Conservation (phyloP, 2,329 filamentous ascomycete species). For the Thielaviopsis cerberus region DNA sequence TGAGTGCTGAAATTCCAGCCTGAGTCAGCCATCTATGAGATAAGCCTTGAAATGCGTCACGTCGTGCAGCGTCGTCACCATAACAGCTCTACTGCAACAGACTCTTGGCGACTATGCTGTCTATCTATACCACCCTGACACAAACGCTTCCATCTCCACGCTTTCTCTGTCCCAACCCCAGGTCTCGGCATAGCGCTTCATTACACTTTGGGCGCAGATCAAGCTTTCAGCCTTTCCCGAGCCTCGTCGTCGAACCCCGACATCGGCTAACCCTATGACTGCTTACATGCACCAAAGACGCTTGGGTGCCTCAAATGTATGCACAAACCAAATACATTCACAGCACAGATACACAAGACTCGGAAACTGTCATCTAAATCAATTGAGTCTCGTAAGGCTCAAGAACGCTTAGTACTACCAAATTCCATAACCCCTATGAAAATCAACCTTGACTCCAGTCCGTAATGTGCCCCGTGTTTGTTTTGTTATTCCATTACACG, state of each 20-base stretch:
- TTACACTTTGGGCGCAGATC: too few species aligned
- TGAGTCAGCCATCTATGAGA: background rate
- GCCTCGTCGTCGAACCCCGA: background rate
- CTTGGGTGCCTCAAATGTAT: too few species aligned
- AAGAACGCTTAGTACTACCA: constrained; percentile 3
- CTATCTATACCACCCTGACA: too few species aligned
- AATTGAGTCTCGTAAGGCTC: constrained; percentile 5
- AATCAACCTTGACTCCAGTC: constrained; percentile 10
- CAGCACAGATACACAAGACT: background rate
- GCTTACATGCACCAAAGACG: background rate
- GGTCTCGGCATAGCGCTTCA: too few species aligned
- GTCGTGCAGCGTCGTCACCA: too few species aligned
- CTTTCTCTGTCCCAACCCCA: too few species aligned
- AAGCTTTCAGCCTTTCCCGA: too few species aligned
- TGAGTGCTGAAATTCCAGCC: too few species aligned
- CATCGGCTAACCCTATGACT: background rate
- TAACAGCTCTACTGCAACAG: too few species aligned
- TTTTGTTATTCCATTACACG: constrained; percentile 4
- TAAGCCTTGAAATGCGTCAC: background rate
- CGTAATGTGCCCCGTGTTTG: constrained; percentile 2
- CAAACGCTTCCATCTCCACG: too few species aligned
- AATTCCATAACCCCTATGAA: background rate
- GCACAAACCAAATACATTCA: background rate
- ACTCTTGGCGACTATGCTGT: too few species aligned
- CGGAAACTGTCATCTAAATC: constrained; percentile 5